Percentiles rank a stretch among this genome's conserved stretches.
phyloP scores from a whole-genome alignment of 129 eudicot species.

The Scalesia atractyloides region DNA sequence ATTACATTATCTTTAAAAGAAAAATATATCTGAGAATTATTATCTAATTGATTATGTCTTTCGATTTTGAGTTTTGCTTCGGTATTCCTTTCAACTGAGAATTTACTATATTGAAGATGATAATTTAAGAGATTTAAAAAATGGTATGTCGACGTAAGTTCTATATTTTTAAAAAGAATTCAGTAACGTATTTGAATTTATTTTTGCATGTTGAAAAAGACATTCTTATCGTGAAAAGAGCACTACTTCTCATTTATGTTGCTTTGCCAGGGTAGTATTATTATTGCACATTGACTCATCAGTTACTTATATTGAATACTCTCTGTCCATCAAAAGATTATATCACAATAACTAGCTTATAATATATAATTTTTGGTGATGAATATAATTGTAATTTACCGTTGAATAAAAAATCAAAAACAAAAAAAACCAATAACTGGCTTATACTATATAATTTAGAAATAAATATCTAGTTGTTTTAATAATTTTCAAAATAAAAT shows the following conservation, averaged over 20 bases:
- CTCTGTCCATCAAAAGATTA: neutral
- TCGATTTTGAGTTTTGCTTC: no score
- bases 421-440: no score
- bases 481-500: neutral
- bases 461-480: neutral
- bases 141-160: no score
- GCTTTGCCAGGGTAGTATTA: constrained; percentile 12
- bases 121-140: no score
- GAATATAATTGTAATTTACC: no score
- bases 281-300: constrained; percentile 30
- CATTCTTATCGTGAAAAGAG: constrained; percentile 32
- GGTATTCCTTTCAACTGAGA: no score
- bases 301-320: constrained; percentile 20
- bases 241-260: constrained; percentile 16
- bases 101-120: no score
- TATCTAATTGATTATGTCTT: no score
- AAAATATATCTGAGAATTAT: no score
- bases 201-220: constrained; percentile 28
- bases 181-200: neutral
- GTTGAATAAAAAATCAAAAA: no score
- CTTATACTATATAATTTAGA: neutral
- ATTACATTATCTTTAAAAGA: no score
- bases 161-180: neutral
- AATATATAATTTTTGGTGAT: no score
- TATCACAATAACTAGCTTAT: neutral